These are phyloP conservation scores for Calonectria multiphialidica DNA, from an alignment of 2,329 filamentous ascomycete genomes.

Conservation along the genomic window DNA sequence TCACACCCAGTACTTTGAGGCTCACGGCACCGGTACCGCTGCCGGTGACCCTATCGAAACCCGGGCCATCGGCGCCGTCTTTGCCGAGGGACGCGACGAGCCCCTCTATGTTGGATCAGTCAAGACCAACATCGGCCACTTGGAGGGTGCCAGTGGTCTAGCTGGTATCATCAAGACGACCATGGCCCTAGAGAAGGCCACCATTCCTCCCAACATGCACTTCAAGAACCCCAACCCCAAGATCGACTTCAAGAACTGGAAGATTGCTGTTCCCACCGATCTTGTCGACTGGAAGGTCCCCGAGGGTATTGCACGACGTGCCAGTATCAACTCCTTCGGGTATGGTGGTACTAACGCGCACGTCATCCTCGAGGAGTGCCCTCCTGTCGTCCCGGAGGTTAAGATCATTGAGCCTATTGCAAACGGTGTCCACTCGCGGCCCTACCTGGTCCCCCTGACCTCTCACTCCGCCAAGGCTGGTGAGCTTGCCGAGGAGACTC, in stretches of 20 bases:
- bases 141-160: conserved; percentile 37
- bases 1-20: conserved; percentile 50
- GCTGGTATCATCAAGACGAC: conserved; percentile 39
- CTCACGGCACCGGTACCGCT: conserved; percentile 65
- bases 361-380: conserved; percentile 35
- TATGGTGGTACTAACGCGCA: conserved; percentile 45
- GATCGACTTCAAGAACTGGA: conserved; percentile 44
- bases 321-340: conserved; percentile 44
- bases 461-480: conserved; percentile 37
- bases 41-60: conserved; percentile 67
- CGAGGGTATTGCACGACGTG: conserved; percentile 20
- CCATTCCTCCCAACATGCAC: conserved; percentile 37
- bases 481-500: conserved; percentile 34
- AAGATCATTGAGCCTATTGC: conserved; percentile 24
- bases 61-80: conserved; percentile 52
- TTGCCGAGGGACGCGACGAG: conserved; percentile 14
- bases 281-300: conserved; percentile 29
- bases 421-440: conserved; percentile 32
- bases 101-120: conserved; percentile 30
- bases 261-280: conserved; percentile 34
- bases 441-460: conserved; percentile 37
- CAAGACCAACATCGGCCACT: conserved; percentile 44
- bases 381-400: conserved; percentile 23
- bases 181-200: conserved; percentile 36
- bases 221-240: conserved; percentile 35